Evolutionary conservation across 257 asterid genomes (phyloP), one percentile per base, ranked within the genome.

Genomic region (Nicotiana otophora): DNA sequence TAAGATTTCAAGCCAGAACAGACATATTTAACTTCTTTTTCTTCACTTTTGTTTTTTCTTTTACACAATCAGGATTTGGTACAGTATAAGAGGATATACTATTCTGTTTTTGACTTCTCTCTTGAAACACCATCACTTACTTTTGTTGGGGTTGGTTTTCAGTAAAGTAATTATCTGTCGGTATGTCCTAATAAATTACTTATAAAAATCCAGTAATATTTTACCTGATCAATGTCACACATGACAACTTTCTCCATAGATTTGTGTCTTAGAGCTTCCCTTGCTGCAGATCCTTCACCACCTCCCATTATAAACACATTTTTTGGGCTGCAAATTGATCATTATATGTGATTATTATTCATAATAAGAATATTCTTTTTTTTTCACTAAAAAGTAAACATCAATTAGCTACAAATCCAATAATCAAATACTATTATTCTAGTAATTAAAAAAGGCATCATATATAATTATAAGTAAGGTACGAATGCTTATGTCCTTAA

Each of bases 221-320:
- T 10, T 83, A 94, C 99, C 97, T 92, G 89, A 90, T 96, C 99
- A 72, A 96, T 96, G 58, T 96, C 99, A 66, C 99, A 94, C 99
- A 96, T 96, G 63, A 96, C 98, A 82, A 94, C 97, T 88, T 93
- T 93, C 79, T 94, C 92, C 1, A 94, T 81, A 1, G 97, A 91
- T 83, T 66, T 92, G 89, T 96, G 98, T 87, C 94, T 88, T 5
- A 96, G 91, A 60, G 98, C 99, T 88, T 96, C 99, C 86, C 99
- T 91, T 51, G 98, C 98, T 0, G 98, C 93, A 30, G 99, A 96
- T 12, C 98, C 99, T 87, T 96, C 99, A n/a, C 99, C 99, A 42
- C 99, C 99, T 64, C 99, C 99, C 99, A 96, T 96, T 83, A 94
- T 93, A 54, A 96, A 96, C 85, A 93, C 82, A 23, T 85, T 90